These are phyloP conservation scores for Talaromyces sp. DNA, from an alignment of 2,329 filamentous ascomycete species.

Conservation along the genomic window DNA sequence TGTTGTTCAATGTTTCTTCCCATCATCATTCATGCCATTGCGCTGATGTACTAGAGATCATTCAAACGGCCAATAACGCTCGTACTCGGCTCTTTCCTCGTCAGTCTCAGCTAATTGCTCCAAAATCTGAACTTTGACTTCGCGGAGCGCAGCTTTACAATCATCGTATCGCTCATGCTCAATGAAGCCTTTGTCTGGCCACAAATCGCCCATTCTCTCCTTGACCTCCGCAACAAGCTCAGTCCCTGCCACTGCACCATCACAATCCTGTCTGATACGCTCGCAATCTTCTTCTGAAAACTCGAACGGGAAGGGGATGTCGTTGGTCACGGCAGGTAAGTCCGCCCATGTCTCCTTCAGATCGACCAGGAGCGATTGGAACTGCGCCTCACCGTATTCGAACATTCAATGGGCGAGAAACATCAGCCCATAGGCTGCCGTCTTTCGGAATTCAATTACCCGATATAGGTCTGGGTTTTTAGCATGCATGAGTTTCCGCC, in stretches of 20 bases:
- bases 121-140: slow-evolving; percentile 24
- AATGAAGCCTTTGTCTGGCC: slow-evolving; percentile 28
- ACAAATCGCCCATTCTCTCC: slow-evolving; percentile 25
- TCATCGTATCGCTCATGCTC: slow-evolving; percentile 25
- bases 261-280: slow-evolving; percentile 24
- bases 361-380: too few species aligned
- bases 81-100: slow-evolving; percentile 24
- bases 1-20: too few species aligned
- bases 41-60: slow-evolving; percentile 17
- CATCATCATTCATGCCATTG: too few species aligned
- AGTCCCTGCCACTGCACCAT: slow-evolving; percentile 23
- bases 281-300: too few species aligned
- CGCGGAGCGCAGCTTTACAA: slow-evolving; percentile 23
- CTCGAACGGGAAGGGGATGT: too few species aligned
- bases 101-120: slow-evolving; percentile 25
- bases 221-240: slow-evolving; percentile 23
- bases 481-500: slow-evolving; percentile 26
- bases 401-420: too few species aligned
- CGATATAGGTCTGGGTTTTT: slow-evolving; percentile 25
- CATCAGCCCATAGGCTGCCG: slow-evolving; percentile 23
- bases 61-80: slow-evolving; percentile 28
- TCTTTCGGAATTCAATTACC: slow-evolving; percentile 23
- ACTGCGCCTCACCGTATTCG: too few species aligned
- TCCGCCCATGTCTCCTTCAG: too few species aligned
- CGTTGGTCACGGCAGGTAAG: too few species aligned